A percentile compares a stretch with the other conserved stretches of the same genome.
Conservation (phyloP, 805 yeast genomes). For the Myxozyma nipponensis region DNA sequence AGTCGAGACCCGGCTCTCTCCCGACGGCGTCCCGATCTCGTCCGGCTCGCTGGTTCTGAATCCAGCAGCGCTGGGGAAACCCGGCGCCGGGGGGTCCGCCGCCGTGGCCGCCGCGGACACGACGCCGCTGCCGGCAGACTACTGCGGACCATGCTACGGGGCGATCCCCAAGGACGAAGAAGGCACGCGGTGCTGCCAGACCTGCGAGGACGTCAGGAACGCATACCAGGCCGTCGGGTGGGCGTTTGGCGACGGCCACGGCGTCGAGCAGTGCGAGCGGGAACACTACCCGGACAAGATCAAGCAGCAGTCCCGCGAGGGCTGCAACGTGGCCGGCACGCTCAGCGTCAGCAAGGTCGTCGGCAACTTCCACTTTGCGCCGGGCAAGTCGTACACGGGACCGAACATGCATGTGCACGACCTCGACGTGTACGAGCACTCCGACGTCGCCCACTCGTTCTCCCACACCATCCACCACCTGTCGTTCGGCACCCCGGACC, state of each 20-base stretch:
- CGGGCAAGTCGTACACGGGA: conserved; percentile 71
- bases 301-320: conserved; percentile 63
- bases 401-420: conserved; percentile 76
- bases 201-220: conserved; percentile 72
- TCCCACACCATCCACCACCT: conserved; percentile 75
- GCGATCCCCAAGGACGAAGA: conserved; percentile 59
- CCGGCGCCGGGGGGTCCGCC: too few relatives aligned
- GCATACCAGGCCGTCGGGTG: conserved; percentile 78
- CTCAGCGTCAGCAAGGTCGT: conserved; percentile 78
- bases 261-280: conserved; percentile 83
- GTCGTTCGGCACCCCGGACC: conserved; percentile 61
- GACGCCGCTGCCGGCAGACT: conserved; percentile 33
- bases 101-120: conserved; percentile 34
- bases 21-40: conserved; percentile 48
- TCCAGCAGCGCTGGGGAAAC: too few relatives aligned
- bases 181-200: conserved; percentile 64
- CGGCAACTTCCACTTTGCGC: conserved; percentile 94
- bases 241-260: conserved; percentile 87
- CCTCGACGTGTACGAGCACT: conserved; percentile 57
- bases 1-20: conserved; percentile 59
- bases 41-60: conserved; percentile 42
- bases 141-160: conserved; percentile 92
- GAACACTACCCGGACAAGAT: conserved; percentile 77
- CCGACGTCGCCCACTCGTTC: conserved; percentile 60
- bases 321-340: conserved; percentile 80